Evolutionary conservation across 2,329 filamentous ascomycete species (phyloP), one percentile per base, ranked within the genome.

Genomic region (Fusarium nodosum): DNA sequence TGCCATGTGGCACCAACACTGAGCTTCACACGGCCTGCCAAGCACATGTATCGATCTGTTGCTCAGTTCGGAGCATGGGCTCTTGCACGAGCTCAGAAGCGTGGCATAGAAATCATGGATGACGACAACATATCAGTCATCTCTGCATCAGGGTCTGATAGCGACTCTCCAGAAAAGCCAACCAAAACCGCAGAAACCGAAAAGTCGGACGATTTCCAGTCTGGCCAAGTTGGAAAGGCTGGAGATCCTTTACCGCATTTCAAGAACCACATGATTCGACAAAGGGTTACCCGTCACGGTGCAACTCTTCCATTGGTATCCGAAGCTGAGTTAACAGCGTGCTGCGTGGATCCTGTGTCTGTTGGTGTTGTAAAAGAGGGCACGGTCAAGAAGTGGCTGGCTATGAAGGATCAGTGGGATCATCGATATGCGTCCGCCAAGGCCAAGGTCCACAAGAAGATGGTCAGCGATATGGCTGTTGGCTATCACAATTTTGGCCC

Each of bases 11-110:
- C 91, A 1, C 93, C 95, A 1, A 97, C 94, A 0, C 85, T 98
- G n/a, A 97, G 93, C 74, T 98, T 97, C 78, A 98, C 95, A 0
- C 87, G 91, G n/a, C 96, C 96, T 1, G 96, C 95, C 46, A 98
- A 98, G 78, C 92, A 92, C 80, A 97, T 98, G 94, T 98, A 93
- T 77, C 88, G 95, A 48, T 93, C 93, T 2, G 89, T 97, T 54
- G 92, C 96, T 0, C 95, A 97, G 72, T 98, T 99, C 75, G 92
- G 94, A 3, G 93, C 94, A 0, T 98, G 94, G 94, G 91, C 92
- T 0, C 84, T 97, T 24, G 93, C 94, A 1, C 86, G 91, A 69
- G 93, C 94, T 0, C 94, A 97, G 76, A 86, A 93, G 63, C 88
- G 86, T 1, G 88, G 88, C 1, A 94, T 97, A 56, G 92, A 96